Conservation (phyloP, 345 rosid genomes). For the Eucalyptus lansdowneana region DNA sequence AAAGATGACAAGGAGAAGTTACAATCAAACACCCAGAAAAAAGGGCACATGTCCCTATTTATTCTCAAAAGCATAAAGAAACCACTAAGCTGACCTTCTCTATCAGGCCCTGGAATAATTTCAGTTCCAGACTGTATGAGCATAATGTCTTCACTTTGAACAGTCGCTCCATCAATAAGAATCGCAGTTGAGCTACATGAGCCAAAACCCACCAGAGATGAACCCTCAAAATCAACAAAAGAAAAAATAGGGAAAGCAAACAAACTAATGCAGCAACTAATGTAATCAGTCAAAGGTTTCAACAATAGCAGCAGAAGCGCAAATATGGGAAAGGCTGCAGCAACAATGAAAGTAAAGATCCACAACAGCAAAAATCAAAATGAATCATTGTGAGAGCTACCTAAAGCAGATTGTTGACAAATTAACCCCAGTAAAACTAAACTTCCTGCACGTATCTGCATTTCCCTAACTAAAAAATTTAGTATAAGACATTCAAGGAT, state of each 20-base stretch:
- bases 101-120: slow-evolving; percentile 45
- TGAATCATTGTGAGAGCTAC: background rate
- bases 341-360: background rate
- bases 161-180: slow-evolving; percentile 43
- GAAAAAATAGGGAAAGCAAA: background rate
- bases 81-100: slow-evolving; percentile 36
- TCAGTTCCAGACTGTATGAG: slow-evolving; percentile 54
- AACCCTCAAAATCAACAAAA: background rate
- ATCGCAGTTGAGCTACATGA: slow-evolving; percentile 40
- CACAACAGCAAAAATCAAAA: background rate
- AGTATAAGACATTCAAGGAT: background rate
- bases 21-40: background rate
- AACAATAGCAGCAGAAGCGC: background rate
- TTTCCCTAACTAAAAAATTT: background rate
- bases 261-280: background rate
- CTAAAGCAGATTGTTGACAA: background rate
- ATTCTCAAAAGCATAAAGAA: background rate
- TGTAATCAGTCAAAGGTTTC: background rate
- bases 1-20: background rate
- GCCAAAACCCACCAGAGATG: background rate
- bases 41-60: background rate
- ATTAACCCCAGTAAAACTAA: background rate
- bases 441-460: background rate
- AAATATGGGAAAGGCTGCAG: background rate
- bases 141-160: slow-evolving; percentile 30